Base-by-base conservation (phyloP, 352 stramenopile species). In the Phytophthora nicotianae region DNA sequence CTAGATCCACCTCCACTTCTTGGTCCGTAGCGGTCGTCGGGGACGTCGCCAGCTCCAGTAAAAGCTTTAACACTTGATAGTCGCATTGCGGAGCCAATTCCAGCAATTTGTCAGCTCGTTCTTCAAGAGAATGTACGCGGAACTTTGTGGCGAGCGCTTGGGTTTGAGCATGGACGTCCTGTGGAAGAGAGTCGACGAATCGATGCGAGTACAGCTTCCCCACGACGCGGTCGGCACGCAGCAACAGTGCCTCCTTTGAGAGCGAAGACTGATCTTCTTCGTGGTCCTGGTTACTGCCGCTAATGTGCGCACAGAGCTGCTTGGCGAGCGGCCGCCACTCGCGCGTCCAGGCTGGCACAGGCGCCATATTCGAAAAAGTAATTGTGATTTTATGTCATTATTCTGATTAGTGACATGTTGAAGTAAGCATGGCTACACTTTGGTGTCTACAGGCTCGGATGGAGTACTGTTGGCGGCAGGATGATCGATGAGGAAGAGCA, bases 271-370 rank as follows among this genome's bases (percentile, higher is more conserved):
- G 32, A 0, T 17, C 40, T 26, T 50, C 42, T 10, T 43, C 32
- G 35, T 71, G 23, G 0, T 19, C 4, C 10, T 43, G 13, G 3
- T 29, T 24, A 14, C 3, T 43, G 32, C 50, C 37, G 24, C 58
- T 47, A 10, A 79, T 49, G 11, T 60, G 68, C 24, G 40, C 67
- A 27, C 68, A 88, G 24, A 91, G 70, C 48, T 89, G 65, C 55
- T 58, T 68, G 26, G 57, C 69, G 20, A 87, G 79, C 53, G 82
- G 79, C 33, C 78, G 77, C 82, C 79, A 91, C 62, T 89, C 76
- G 41, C 57, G 57, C 4, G 82, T 86, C 82, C 82, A 91, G 42
- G 68, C 69, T 1, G 82, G 77, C 9, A 77, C 43, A 17, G 70
- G 56, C 9, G 66, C 58, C 70, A 70, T 68, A 20, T 26, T 50